Evolutionary conservation across 225 moss, liverwort and hornwort species (phyloP).

Genomic region (Physcomitrium patens): DNA sequence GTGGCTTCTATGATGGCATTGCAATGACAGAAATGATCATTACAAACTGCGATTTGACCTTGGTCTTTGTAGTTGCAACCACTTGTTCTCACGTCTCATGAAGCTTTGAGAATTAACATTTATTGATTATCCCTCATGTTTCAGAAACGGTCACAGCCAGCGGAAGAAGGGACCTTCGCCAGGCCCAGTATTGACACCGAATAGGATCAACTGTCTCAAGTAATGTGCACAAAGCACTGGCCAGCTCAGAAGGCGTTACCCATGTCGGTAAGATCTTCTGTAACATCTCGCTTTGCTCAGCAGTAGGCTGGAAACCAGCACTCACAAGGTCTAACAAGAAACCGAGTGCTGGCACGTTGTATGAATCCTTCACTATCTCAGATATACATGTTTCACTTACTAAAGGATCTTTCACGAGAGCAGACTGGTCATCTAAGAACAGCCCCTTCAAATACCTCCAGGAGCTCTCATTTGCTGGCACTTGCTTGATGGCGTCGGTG

Average conservation of each 20-base stretch:
- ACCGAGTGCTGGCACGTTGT: conserved; percentile 62
- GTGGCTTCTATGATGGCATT: too few species aligned
- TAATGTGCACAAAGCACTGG: conserved; percentile 56
- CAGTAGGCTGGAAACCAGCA: conserved; percentile 70
- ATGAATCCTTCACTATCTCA: conserved; percentile 53
- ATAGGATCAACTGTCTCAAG: conserved; percentile 77
- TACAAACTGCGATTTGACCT: too few species aligned
- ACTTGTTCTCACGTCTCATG: not conserved
- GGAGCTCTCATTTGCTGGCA: conserved; percentile 85
- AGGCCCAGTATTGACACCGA: conserved; percentile 77
- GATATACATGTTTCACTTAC: conserved; percentile 64
- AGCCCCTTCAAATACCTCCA: conserved; percentile 97
- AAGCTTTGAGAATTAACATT: not conserved
- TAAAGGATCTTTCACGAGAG: conserved; percentile 47
- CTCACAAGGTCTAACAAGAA: conserved; percentile 82
- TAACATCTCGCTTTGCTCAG: conserved; percentile 42
- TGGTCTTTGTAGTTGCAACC: too few species aligned
- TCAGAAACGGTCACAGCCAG: conserved; percentile 24
- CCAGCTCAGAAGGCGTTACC: conserved; percentile 63
- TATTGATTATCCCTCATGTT: conserved; percentile 4
- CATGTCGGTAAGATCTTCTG: conserved; percentile 47
- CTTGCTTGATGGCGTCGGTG: conserved; percentile 57
- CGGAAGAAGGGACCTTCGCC: conserved; percentile 75
- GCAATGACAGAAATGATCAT: too few species aligned
- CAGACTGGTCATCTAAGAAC: conserved; percentile 66